A percentile compares a stretch with the other conserved stretches of the same genome.
Conservation (phyloP, 2,329 filamentous ascomycete species). For the Pestalotiopsis sp. region DNA sequence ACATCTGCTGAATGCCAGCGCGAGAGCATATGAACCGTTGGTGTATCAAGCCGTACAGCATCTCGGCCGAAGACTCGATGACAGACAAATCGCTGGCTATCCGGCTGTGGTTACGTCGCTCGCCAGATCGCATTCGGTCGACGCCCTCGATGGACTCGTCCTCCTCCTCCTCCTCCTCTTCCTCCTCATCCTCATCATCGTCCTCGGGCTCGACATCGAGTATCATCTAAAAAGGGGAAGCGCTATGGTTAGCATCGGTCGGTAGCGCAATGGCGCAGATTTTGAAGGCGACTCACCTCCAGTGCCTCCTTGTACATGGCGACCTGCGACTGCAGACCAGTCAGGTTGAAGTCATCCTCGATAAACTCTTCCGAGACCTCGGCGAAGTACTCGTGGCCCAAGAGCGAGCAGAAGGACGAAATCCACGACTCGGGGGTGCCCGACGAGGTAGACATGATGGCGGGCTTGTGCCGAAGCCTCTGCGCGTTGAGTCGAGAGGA, state of each 20-base stretch:
- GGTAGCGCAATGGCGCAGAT: not conserved
- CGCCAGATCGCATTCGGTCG: constrained; percentile 53
- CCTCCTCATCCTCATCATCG: constrained; percentile 81
- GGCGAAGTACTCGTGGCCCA: constrained; percentile 98
- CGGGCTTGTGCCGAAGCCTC: constrained; percentile 10
- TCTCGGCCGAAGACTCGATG: constrained; percentile 96
- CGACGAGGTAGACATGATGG: constrained; percentile 60
- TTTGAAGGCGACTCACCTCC: constrained; percentile 54
- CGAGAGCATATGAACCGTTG: constrained; percentile 97
- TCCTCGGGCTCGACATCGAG: constrained; percentile 97
- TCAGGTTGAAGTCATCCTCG: constrained; percentile 99
- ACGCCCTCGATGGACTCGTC: constrained; percentile 68
- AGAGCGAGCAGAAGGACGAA: constrained; percentile 89
- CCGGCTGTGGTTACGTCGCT: constrained; percentile 76
- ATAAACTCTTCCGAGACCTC: constrained; percentile 99
- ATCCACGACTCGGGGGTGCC: constrained; percentile 88
- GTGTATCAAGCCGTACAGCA: constrained; percentile 97
- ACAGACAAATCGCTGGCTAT: constrained; percentile 92
- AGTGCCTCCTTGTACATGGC: constrained; percentile 98
- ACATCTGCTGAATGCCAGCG: constrained; percentile 97
- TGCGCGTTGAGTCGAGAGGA: not conserved
- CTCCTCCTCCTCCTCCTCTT: constrained; percentile 71
- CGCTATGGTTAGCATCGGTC: constrained; percentile 14
- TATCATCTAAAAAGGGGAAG: constrained; percentile 69
- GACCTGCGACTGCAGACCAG: constrained; percentile 90